A percentile compares a stretch with the other conserved stretches of the same genome.
Conservation (phyloP, 805 yeast species). For the Jamesozyma hellenica region DNA sequence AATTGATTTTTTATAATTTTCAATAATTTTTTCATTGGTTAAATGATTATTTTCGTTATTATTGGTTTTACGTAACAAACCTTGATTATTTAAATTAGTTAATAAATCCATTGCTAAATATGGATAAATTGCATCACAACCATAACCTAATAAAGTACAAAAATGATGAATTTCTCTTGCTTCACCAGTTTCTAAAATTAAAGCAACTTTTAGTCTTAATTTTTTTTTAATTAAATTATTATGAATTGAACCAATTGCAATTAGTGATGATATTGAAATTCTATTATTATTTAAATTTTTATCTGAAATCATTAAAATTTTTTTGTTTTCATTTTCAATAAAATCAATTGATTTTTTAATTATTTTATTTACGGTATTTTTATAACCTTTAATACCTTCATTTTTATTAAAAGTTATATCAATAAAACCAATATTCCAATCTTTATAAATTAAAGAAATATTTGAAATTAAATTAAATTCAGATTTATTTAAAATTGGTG, state of each 20-base stretch:
- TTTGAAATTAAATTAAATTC: conserved; percentile 69
- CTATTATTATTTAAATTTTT: conserved; percentile 47
- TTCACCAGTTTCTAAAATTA: conserved; percentile 81
- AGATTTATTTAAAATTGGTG: conserved; percentile 69
- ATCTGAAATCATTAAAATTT: conserved; percentile 72
- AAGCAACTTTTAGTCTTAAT: conserved; percentile 90
- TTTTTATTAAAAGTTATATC: conserved; percentile 81
- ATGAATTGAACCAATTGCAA: conserved; percentile 96
- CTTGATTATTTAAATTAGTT: conserved; percentile 73
- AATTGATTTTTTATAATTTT: conserved; percentile 73
- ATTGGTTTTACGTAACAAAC: conserved; percentile 32
- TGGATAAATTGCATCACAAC: conserved; percentile 94
- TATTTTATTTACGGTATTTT: conserved; percentile 72
- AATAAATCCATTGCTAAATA: conserved; percentile 87
- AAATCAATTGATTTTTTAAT: conserved; percentile 83
- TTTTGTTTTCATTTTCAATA: conserved; percentile 54
- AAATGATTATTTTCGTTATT: conserved; percentile 52
- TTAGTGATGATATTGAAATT: conserved; percentile 74
- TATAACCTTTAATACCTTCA: conserved; percentile 81
- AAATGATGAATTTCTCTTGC: conserved; percentile 96
- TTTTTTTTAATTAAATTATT: conserved; percentile 92
- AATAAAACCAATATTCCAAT: conserved; percentile 69
- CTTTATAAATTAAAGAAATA: conserved; percentile 38
- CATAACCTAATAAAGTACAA: conserved; percentile 90
- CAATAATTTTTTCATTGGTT: conserved; percentile 10